These are phyloP conservation scores for Rhodotorula sp. DNA, from an alignment of 1,284 basidiomycete genomes.

Conservation along the genomic window DNA sequence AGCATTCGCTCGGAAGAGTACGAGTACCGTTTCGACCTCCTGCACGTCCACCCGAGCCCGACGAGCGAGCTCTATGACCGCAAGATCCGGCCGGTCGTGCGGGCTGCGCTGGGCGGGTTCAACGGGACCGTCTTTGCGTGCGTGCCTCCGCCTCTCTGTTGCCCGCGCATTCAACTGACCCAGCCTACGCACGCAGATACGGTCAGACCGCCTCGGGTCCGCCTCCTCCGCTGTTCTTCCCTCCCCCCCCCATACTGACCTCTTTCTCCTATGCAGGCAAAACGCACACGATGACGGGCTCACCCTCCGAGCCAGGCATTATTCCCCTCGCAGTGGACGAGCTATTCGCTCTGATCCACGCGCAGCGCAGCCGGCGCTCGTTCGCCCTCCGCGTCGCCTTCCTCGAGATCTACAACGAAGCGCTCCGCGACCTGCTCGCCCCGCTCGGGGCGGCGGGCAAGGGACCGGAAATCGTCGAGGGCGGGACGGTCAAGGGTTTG, in stretches of 20 bases:
- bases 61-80: slow-evolving; percentile 55
- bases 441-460: slow-evolving; percentile 23
- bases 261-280: slow-evolving; percentile 49
- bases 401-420: slow-evolving; percentile 63
- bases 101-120: slow-evolving; percentile 60
- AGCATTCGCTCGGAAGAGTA: slow-evolving; percentile 32
- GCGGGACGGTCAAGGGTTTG: slow-evolving; percentile 49
- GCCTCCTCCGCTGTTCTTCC: too few relatives aligned
- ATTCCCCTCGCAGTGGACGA: slow-evolving; percentile 60
- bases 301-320: slow-evolving; percentile 56
- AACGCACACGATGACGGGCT: slow-evolving; percentile 57
- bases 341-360: slow-evolving; percentile 57
- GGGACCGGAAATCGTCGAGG: slow-evolving; percentile 47
- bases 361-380: slow-evolving; percentile 50
- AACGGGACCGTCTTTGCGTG: slow-evolving; percentile 58
- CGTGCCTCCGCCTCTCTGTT: neutral
- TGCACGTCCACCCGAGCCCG: slow-evolving; percentile 52
- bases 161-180: neutral
- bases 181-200: slow-evolving; percentile 41
- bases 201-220: slow-evolving; percentile 53
- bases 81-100: slow-evolving; percentile 57
- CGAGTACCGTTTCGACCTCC: slow-evolving; percentile 37
- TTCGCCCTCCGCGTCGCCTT: slow-evolving; percentile 60
- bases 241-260: too few relatives aligned
- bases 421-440: slow-evolving; percentile 57